Percentiles rank a stretch among this genome's conserved stretches.
Conservation (phyloP, 768 basidiomycete genomes). For the Amylocystis lapponica region DNA sequence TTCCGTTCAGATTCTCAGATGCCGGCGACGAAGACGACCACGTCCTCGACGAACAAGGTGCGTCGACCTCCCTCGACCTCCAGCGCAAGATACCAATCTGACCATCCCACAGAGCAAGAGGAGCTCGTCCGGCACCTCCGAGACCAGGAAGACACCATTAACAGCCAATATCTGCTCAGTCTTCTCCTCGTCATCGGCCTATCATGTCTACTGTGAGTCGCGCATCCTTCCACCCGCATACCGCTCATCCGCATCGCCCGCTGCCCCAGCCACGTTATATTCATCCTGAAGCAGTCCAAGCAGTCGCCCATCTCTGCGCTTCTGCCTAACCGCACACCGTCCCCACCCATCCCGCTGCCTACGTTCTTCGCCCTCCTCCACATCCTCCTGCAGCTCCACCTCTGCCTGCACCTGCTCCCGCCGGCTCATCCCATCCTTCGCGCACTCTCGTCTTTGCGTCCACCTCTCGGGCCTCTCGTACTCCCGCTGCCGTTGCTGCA, state of each 20-base stretch:
- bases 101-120: constrained; percentile 22
- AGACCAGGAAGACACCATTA: constrained; percentile 9
- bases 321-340: constrained; percentile 6
- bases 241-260: neutral
- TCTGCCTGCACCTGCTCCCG: constrained; percentile 10
- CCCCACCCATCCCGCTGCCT: constrained; percentile 8
- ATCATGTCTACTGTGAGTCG: constrained; percentile 18
- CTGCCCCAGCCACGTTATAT: constrained; percentile 16
- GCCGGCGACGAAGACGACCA: constrained; percentile 12
- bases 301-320: constrained; percentile 16
- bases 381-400: constrained; percentile 14
- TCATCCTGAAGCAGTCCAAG: constrained; percentile 7
- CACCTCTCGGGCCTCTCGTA: neutral
- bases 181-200: constrained; percentile 15
- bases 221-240: too few species aligned
- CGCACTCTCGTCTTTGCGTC: neutral
- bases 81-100: too few species aligned
- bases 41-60: constrained; percentile 25
- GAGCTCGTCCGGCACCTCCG: constrained; percentile 20
- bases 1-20: constrained; percentile 17
- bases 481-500: constrained; percentile 13
- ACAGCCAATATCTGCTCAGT: constrained; percentile 9
- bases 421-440: constrained; percentile 3
- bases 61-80: too few species aligned
- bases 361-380: constrained; percentile 12